Base-by-base conservation (phyloP, 129 eudicot species). In the Arctium lappa region DNA sequence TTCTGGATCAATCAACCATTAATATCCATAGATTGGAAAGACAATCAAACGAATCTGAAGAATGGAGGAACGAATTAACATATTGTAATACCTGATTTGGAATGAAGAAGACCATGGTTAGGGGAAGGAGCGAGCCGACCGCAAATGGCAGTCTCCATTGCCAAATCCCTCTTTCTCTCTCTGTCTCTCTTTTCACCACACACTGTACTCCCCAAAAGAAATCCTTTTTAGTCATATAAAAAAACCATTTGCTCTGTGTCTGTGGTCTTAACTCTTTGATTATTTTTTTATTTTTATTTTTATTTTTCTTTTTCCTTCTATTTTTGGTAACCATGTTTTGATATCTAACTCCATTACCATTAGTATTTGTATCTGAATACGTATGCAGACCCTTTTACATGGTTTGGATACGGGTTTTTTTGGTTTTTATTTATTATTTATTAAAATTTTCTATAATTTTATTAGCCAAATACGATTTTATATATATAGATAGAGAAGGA, bases 71-170 rank as follows among this genome's bases (percentile, higher is more conserved):
- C 38, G n/a, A 69, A 10, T 13, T 2, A 40, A 68, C 6, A 33
- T 40, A 69, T 2, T 12, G 12, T 42, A 6, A 15, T 30, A 75
- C 81, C 76, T 79, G 87, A 63, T 39, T 79, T 74, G 88, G 82
- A 89, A 75, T 87, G 71, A 82, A 87, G 87, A 87, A 91, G 50
- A 63, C 76, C 65, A 39, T 80, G 92, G 46, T 81, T 85, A 69
- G 92, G 90, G 31, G 91, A 87, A 84, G 89, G 91, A 69, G 90
- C 81, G 37, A 87, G 78, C 81, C 95, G 86, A 82, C 91, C 86
- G 77, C 82, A 75, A 75, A 89, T 87, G 82, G 95, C 92, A 82
- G 90, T 89, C 86, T 89, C 95, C 92, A 91, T 91, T 38, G 68
- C 86, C 85, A 74, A 48, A 76, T 72, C 72, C 78, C 78, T 31